These are phyloP conservation scores for Breviolum minutum DNA, from an alignment of 73 alveolate genomes.

Conservation along the genomic window DNA sequence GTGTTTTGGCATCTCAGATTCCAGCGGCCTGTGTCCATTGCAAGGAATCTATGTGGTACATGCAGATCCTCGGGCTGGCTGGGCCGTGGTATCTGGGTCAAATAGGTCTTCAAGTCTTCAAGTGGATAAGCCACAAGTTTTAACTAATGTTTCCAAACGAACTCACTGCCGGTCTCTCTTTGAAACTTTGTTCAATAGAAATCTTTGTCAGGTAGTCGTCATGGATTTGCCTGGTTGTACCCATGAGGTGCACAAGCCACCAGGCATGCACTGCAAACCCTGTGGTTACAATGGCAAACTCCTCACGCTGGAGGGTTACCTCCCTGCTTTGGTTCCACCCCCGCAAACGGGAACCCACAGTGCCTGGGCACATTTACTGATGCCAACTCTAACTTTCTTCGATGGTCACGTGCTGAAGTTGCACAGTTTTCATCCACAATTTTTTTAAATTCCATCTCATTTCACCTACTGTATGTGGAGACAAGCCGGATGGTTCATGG, in stretches of 20 bases:
- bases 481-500: no score
- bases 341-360: slow-evolving; percentile 44
- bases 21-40: no score
- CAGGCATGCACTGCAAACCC: slow-evolving; percentile 63
- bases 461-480: no score
- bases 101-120: background rate
- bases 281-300: slow-evolving; percentile 34
- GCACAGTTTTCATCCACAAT: no score
- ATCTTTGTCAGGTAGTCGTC: background rate
- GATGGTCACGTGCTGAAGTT: no score
- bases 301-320: slow-evolving; percentile 53
- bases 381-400: no score
- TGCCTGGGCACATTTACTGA: background rate
- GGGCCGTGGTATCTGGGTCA: slow-evolving; percentile 48
- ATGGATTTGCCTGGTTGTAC: background rate
- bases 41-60: slow-evolving; percentile 27
- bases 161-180: background rate
- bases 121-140: background rate
- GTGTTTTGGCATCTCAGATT: background rate
- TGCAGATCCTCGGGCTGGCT: slow-evolving; percentile 9
- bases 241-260: slow-evolving; percentile 65
- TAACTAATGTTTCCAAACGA: background rate
- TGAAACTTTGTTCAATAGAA: background rate
- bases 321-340: slow-evolving; percentile 52
- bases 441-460: no score